Evolutionary conservation across 176 grass and related monocot species (phyloP).

Genomic region (Zizania latifolia): DNA sequence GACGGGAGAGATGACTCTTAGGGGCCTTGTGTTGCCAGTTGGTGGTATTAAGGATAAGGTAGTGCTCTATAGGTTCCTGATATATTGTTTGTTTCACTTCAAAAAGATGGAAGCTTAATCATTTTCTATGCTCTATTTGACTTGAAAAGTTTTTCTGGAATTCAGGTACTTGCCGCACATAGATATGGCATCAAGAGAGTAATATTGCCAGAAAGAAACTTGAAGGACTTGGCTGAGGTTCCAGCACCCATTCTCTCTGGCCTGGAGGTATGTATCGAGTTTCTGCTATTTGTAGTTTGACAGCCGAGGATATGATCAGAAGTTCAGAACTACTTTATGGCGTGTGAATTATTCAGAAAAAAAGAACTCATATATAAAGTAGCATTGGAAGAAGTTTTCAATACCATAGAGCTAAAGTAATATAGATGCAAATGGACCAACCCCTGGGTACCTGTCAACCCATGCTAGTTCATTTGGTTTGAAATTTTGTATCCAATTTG

Average conservation of each 20-base stretch:
- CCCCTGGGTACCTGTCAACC: too few relatives aligned
- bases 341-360: neutral
- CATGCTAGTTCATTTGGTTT: too few relatives aligned
- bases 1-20: constrained; percentile 98
- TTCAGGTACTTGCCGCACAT: constrained; percentile 89
- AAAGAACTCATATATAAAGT: neutral
- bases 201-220: constrained; percentile 92
- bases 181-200: constrained; percentile 94
- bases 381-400: neutral
- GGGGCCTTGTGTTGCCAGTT: constrained; percentile 91
- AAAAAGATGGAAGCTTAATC: neutral
- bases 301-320: neutral
- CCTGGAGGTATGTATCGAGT: constrained; percentile 55
- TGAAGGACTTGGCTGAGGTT: constrained; percentile 90
- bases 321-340: neutral
- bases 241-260: constrained; percentile 68
- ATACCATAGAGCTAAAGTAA: neutral
- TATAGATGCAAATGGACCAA: too few relatives aligned
- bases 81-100: neutral
- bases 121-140: neutral
- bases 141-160: neutral
- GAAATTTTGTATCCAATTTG: too few relatives aligned
- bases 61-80: neutral
- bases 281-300: neutral
- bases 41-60: constrained; percentile 99